Evolutionary conservation across 208 protist genomes (phyloP), one percentile per base, ranked within the genome.

Genomic region (Acanthamoeba polyphaga): DNA sequence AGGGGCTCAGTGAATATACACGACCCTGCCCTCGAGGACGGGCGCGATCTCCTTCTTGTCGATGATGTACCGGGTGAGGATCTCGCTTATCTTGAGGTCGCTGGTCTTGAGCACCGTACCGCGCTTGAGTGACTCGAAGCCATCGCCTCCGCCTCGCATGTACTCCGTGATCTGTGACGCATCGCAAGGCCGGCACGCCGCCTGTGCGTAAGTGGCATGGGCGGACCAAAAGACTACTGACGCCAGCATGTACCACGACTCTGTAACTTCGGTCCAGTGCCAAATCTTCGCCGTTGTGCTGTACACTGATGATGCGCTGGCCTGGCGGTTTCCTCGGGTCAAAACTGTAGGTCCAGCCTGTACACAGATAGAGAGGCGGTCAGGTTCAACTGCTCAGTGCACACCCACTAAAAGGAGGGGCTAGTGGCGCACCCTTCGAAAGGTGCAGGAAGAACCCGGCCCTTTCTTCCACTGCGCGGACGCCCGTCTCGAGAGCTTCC

Each of bases 401-500:
- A 38, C 17, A 46, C 17, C 58, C 3, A 46, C 17, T 85, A n/a
- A 24, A 1, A 0, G 24, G 24, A 32, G 17, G 49, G 49, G 8
- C 13, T 29, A 6, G 53, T 17, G 13, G 22, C 80, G 7, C 34
- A 38, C 87, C 87, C 38, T 92, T 92, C 13, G 87, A 92, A 34
- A 92, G 87, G n/a, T 92, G 87, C 4, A 76, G 62, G 64, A 92
- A 92, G 87, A 92, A 92, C 17, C 87, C 87, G 10, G 87, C 55
- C 27, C 38, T 7, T 19, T 92, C 64, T 19, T 92, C 87, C 7
- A 76, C 87, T 9, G 32, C 62, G 27, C 87, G 87, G 17, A 92
- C 62, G 38, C 87, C 87, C 10, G 55, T 32, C 62, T 92, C 87
- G 32, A 92, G 46, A 8, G 87, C 87, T 27, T 92, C 87, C 60